Conservation (phyloP, 2,329 filamentous ascomycete species). For the Colletotrichum shisoi region DNA sequence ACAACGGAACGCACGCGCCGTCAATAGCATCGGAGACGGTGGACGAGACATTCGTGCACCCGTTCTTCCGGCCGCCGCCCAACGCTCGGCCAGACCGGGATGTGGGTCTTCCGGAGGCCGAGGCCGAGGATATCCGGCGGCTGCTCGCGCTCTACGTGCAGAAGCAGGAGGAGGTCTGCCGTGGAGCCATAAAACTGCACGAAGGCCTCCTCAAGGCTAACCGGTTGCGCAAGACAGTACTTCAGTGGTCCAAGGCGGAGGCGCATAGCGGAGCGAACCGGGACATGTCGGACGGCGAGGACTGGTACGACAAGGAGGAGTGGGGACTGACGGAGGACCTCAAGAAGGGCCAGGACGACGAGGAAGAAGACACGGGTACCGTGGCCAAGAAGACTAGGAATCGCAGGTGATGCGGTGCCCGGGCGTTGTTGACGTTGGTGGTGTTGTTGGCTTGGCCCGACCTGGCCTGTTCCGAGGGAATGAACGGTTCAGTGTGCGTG, state of each 20-base stretch:
- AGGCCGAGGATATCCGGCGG: conserved; percentile 80
- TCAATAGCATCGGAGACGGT: conserved; percentile 40
- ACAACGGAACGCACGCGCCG: conserved; percentile 29
- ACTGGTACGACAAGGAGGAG: conserved; percentile 86
- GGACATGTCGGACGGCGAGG: conserved; percentile 87
- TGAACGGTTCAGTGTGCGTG: conserved; percentile 1
- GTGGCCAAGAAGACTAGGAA: conserved; percentile 67
- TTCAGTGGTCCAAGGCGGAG: conserved; percentile 80
- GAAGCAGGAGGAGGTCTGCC: conserved; percentile 84
- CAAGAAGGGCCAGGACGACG: conserved; percentile 82
- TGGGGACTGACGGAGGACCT: conserved; percentile 78
- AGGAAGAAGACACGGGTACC: conserved; percentile 75
- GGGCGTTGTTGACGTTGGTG: conserved; percentile 16
- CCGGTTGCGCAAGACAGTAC: conserved; percentile 73
- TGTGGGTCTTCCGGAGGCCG: conserved; percentile 72
- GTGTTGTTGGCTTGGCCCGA: too few relatives aligned
- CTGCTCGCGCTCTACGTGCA: conserved; percentile 80
- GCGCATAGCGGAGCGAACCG: conserved; percentile 71
- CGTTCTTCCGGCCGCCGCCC: conserved; percentile 73
- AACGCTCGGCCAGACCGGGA: conserved; percentile 72
- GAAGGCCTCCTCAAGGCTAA: conserved; percentile 76
- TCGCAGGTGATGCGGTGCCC: conserved; percentile 52
- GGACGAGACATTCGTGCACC: conserved; percentile 70
- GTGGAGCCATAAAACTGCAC: conserved; percentile 72
- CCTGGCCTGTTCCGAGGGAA: conserved; percentile 8